Percentiles rank a stretch among this genome's conserved stretches.
Evolutionary conservation across 352 stramenopile genomes (phyloP).

Genomic region (Globisporangium solare): DNA sequence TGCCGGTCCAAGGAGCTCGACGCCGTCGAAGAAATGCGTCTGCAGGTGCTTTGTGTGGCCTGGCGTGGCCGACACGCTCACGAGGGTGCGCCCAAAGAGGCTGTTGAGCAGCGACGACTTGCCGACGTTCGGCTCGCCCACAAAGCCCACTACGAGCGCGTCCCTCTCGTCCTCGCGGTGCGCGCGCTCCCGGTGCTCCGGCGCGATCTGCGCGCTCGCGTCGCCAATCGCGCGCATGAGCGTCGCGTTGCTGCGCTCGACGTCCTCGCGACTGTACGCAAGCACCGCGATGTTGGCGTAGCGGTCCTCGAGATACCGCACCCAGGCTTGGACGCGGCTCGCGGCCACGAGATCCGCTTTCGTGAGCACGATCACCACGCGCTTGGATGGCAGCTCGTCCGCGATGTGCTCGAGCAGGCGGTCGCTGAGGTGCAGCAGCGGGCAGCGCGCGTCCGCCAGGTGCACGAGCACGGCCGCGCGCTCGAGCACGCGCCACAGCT

Average conservation of each 20-base stretch:
- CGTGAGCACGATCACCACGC: constrained; percentile 97
- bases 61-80: constrained; percentile 73
- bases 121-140: constrained; percentile 97
- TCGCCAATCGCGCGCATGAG: constrained; percentile 42
- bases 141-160: constrained; percentile 91
- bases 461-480: constrained; percentile 74
- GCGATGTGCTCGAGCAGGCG: constrained; percentile 51
- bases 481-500: constrained; percentile 81
- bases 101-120: constrained; percentile 95
- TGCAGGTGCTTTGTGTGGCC: constrained; percentile 83
- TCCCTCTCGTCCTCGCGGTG: constrained; percentile 40
- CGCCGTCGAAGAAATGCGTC: constrained; percentile 68
- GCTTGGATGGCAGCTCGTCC: constrained; percentile 65
- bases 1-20: constrained; percentile 40
- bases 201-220: constrained; percentile 19
- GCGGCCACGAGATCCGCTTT: constrained; percentile 97
- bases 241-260: constrained; percentile 39
- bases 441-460: constrained; percentile 65
- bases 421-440: constrained; percentile 68
- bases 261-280: constrained; percentile 60
- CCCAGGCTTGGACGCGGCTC: constrained; percentile 88
- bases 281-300: constrained; percentile 84
- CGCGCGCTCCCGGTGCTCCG: constrained; percentile 90
- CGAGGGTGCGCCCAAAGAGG: constrained; percentile 71
- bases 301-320: constrained; percentile 80